phyloP scores from a whole-genome alignment of 495 filamentous ascomycete species.

The Talaromyces stipitatus region DNA sequence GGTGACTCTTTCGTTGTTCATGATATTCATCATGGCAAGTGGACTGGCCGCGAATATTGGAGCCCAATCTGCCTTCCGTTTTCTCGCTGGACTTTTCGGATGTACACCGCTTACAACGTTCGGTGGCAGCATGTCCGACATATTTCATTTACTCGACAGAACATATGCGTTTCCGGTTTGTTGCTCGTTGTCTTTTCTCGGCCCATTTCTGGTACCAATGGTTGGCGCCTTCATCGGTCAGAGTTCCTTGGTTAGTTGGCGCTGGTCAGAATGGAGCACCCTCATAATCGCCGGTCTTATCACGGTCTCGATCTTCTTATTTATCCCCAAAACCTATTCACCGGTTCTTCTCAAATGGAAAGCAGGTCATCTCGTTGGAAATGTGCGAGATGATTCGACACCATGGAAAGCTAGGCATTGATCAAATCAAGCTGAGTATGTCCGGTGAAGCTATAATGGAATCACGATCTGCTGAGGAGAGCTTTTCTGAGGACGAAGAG shows the following conservation, averaged over 20 bases:
- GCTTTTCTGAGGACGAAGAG: constrained; percentile 41
- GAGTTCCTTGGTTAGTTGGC: constrained; percentile 24
- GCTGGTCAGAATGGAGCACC: constrained; percentile 41
- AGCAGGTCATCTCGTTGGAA: too few relatives aligned
- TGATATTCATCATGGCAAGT: constrained; percentile 41
- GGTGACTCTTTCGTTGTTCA: constrained; percentile 29
- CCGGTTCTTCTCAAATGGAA: constrained; percentile 40
- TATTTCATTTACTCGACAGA: constrained; percentile 32
- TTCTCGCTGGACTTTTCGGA: constrained; percentile 39
- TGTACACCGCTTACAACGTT: constrained; percentile 35
- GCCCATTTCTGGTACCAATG: constrained; percentile 33
- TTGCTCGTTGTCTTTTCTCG: constrained; percentile 24
- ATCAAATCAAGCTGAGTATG: constrained; percentile 47
- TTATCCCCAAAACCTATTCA: constrained; percentile 39
- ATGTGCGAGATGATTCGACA: too few relatives aligned
- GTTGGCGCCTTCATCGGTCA: constrained; percentile 36
- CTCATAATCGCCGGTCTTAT: constrained; percentile 32
- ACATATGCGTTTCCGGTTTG: constrained; percentile 36
- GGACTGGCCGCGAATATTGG: constrained; percentile 38
- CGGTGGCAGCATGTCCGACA: constrained; percentile 37
- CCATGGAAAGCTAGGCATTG: constrained; percentile 37
- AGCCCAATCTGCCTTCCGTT: constrained; percentile 33
- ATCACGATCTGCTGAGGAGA: constrained; percentile 35
- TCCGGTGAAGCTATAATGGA: constrained; percentile 40
- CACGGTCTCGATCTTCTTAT: constrained; percentile 25